Evolutionary conservation across 257 asterid species (phyloP), one percentile per base, ranked within the genome.

Genomic region (Handroanthus guayacan): DNA sequence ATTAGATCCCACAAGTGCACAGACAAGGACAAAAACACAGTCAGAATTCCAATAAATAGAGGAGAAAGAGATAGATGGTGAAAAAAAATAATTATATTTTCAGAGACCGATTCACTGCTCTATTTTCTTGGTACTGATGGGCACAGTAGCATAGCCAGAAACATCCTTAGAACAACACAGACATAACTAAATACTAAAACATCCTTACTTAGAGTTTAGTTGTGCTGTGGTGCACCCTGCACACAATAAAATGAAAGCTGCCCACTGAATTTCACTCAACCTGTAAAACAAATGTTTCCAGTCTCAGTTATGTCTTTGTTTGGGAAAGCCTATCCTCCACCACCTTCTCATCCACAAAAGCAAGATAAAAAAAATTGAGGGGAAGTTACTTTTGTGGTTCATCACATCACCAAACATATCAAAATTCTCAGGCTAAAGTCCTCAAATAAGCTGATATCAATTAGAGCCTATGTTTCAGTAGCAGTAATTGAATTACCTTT

Each of bases 211-310:
- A 41, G 98, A 86, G 71, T 89, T 93, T 50, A 95, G 99, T 83
- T 93, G 99, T 16, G 99, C 99, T 18, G 99, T 95, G 78, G 99
- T 95, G 91, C 99, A 95, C 72, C 99, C 99, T n/a, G 98, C 99
- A 83, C 97, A 88, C 81, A 95, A 82, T 82, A 95, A 88, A 81
- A 93, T 71, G 81, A 95, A 95, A 72, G 98, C 99, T 41, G 98
- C 95, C 98, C 99, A 95, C 79, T 95, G 99, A 76, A 90, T 87
- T 84, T 93, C 95, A 80, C 96, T 95, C 86, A 95, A 81, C 93
- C 98, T 95, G 89, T 36, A 84, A 67, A 75, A n/a, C 6, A 48
- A 71, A 47, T 13, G 70, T 45, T 52, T 31, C 66, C 5, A 48
- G 44, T 17, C 56, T 74, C 58, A 76, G 78, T 71, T 72, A 50